Conservation (phyloP, 805 yeast species). For the Candida multigemmis region DNA sequence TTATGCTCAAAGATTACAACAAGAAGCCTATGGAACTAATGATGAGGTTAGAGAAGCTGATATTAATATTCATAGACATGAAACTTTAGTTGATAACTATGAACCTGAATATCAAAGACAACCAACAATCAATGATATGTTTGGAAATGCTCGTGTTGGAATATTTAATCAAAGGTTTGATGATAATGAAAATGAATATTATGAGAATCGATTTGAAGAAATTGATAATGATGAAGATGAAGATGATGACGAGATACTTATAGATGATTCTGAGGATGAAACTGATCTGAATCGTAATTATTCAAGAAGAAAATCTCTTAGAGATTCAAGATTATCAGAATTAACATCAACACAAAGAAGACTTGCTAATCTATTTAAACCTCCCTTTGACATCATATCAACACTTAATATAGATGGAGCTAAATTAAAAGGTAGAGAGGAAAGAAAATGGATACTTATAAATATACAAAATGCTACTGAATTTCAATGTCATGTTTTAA, state of each 20-base stretch:
- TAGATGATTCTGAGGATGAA: constrained; percentile 15
- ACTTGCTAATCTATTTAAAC: constrained; percentile 76
- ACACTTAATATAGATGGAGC: constrained; percentile 67
- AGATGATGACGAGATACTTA: constrained; percentile 10
- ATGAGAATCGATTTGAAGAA: constrained; percentile 9
- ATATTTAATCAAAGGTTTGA: constrained; percentile 53
- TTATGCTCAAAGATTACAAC: constrained; percentile 54
- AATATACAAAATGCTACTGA: constrained; percentile 83
- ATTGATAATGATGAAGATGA: constrained; percentile 14
- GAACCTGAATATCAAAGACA: constrained; percentile 1
- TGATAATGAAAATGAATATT: constrained; percentile 25
- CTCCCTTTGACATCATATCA: constrained; percentile 86
- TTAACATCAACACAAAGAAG: constrained; percentile 51
- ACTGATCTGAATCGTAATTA: constrained; percentile 15
- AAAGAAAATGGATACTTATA: constrained; percentile 73
- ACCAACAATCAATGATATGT: constrained; percentile 30
- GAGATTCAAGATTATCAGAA: constrained; percentile 17
- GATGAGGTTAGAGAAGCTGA: constrained; percentile 45
- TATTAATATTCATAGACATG: constrained; percentile 70
- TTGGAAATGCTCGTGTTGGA: constrained; percentile 39
- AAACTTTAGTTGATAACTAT: constrained; percentile 51
- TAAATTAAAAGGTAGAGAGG: constrained; percentile 50
- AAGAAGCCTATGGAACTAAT: constrained; percentile 44
- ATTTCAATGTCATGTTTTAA: constrained; percentile 81
- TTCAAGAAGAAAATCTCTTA: constrained; percentile 16